These are phyloP conservation scores for Thielaviopsis euricoi DNA, from an alignment of 2,329 filamentous ascomycete species.

Conservation along the genomic window DNA sequence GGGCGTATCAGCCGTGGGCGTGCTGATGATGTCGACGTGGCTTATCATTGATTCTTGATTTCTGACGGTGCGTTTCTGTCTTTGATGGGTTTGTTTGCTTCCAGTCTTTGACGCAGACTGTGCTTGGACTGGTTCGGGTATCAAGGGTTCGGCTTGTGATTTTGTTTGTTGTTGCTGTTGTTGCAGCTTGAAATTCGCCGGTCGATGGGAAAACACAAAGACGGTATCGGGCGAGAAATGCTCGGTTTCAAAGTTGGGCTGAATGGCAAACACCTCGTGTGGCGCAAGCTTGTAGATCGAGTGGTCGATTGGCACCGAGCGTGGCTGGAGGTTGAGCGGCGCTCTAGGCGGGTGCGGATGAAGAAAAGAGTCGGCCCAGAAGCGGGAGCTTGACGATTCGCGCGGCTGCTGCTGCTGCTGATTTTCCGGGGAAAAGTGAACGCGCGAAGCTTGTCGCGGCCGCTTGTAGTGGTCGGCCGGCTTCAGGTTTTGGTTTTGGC, in stretches of 20 bases:
- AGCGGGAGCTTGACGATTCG: not conserved
- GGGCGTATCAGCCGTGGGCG: conserved; percentile 74
- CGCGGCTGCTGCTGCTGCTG: not conserved
- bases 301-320: conserved; percentile 3
- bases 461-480: not conserved
- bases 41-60: conserved; percentile 43
- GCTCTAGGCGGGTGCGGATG: not conserved
- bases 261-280: conserved; percentile 8
- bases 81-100: not conserved
- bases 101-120: not conserved
- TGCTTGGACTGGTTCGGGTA: not conserved
- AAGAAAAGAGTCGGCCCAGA: not conserved
- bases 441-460: not conserved
- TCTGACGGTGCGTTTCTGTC: not conserved
- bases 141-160: not conserved
- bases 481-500: not conserved
- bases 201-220: conserved; percentile 9
- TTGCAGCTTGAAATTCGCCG: not conserved
- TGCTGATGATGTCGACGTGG: conserved; percentile 58
- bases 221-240: conserved; percentile 9
- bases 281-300: conserved; percentile 1
- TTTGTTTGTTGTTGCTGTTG: not conserved
- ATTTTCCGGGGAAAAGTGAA: not conserved
- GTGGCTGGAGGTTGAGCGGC: not conserved
- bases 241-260: conserved; percentile 1